These are phyloP conservation scores for Didymella segeticola DNA, from an alignment of 2,329 filamentous ascomycete genomes.

Conservation along the genomic window DNA sequence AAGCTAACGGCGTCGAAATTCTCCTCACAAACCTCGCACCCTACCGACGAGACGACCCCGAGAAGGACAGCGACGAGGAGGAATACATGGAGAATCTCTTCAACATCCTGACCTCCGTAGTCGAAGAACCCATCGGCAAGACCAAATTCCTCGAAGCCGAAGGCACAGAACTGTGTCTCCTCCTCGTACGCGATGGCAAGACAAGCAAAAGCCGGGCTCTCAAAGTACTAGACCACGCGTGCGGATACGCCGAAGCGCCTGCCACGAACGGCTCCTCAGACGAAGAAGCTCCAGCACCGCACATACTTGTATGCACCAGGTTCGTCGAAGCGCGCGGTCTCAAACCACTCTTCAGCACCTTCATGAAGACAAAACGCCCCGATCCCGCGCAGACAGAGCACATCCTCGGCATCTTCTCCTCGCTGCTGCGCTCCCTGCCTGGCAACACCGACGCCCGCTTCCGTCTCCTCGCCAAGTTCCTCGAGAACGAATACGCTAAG, in stretches of 20 bases:
- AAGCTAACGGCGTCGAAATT: conserved; percentile 75
- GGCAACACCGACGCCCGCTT: conserved; percentile 80
- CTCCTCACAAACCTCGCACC: conserved; percentile 82
- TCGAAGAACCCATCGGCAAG: conserved; percentile 78
- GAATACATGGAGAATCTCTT: conserved; percentile 96
- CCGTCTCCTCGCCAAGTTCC: conserved; percentile 87
- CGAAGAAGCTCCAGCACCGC: conserved; percentile 41
- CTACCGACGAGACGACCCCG: conserved; percentile 86
- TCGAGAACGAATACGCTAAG: conserved; percentile 94
- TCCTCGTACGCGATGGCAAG: conserved; percentile 83
- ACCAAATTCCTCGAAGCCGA: conserved; percentile 85
- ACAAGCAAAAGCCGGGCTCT: conserved; percentile 80
- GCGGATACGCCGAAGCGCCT: conserved; percentile 58
- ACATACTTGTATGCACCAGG: conserved; percentile 70
- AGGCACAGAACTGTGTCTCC: conserved; percentile 86
- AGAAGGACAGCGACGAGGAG: conserved; percentile 85
- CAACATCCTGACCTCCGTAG: conserved; percentile 80
- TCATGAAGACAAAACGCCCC: conserved; percentile 85
- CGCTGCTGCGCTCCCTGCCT: conserved; percentile 79
- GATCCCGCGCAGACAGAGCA: conserved; percentile 75
- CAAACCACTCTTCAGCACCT: conserved; percentile 83
- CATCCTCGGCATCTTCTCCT: conserved; percentile 82
- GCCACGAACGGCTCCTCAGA: neutral
- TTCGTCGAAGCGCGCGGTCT: conserved; percentile 84
- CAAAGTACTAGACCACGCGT: conserved; percentile 83